Evolutionary conservation across 2,329 filamentous ascomycete species (phyloP).

Genomic region (Colletotrichum sp.): DNA sequence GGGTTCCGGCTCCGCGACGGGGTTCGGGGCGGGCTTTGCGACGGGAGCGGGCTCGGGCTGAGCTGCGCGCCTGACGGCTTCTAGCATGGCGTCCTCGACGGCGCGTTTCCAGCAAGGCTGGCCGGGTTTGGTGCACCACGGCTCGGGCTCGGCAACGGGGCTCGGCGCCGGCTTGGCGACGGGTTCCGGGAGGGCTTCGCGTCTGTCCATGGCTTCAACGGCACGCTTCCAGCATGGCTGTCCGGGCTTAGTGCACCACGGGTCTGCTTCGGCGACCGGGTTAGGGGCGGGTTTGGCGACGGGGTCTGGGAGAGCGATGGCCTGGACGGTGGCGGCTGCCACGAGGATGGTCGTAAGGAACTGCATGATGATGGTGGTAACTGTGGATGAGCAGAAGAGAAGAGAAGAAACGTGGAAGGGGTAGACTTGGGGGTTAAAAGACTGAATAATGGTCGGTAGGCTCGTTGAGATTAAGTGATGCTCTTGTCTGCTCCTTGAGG

Average conservation of each 20-base stretch:
- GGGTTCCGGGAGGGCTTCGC: neutral
- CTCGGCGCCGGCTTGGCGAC: neutral
- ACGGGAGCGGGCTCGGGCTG: constrained; percentile 21
- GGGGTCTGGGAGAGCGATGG: constrained; percentile 25
- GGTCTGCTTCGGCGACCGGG: constrained; percentile 25
- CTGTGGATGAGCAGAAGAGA: neutral
- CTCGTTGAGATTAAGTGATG: neutral
- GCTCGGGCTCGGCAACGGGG: constrained; percentile 23
- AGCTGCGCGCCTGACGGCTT: neutral
- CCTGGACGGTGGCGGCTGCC: constrained; percentile 29
- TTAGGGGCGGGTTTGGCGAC: neutral
- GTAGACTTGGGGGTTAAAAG: neutral
- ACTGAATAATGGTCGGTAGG: neutral
- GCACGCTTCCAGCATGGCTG: constrained; percentile 22
- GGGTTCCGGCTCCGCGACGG: constrained; percentile 1
- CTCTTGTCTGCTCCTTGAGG: neutral
- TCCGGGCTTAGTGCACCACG: constrained; percentile 23
- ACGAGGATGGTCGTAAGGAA: constrained; percentile 28
- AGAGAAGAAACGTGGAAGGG: too few relatives aligned
- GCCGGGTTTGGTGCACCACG: constrained; percentile 28
- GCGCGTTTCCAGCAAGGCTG: constrained; percentile 11
- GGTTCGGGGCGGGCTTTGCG: neutral
- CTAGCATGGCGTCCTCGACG: constrained; percentile 20
- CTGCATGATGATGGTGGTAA: constrained; percentile 28
- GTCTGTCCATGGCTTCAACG: neutral